These are phyloP conservation scores for Phaeophleospora eucalypticola DNA, from an alignment of 2,329 filamentous ascomycete genomes.

Conservation along the genomic window DNA sequence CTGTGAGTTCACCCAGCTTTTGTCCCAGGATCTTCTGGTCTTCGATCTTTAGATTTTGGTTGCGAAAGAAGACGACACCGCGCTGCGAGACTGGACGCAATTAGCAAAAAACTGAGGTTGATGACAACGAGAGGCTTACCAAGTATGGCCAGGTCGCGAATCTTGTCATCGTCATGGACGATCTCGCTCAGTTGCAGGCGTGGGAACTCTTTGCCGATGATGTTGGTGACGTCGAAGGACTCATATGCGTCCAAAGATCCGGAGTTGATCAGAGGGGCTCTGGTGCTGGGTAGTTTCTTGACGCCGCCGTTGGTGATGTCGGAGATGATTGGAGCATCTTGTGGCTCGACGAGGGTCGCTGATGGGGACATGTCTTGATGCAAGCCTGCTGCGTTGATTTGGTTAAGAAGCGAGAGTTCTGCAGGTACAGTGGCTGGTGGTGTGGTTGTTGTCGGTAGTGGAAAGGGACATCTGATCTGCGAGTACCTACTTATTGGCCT, in stretches of 20 bases:
- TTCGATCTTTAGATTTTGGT: conserved; percentile 52
- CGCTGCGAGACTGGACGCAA: conserved; percentile 57
- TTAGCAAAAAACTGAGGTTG: conserved; percentile 1
- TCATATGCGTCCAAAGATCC: conserved; percentile 44
- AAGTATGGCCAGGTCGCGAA: conserved; percentile 50
- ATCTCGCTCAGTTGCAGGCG: conserved; percentile 35
- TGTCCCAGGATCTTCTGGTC: conserved; percentile 61
- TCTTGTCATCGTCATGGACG: conserved; percentile 35
- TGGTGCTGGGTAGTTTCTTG: too few species aligned
- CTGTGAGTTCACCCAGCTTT: conserved; percentile 56
- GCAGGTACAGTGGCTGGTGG: too few species aligned
- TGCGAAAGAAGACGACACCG: conserved; percentile 66
- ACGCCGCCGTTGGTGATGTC: too few species aligned
- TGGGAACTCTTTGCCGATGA: conserved; percentile 49
- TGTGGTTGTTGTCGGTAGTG: too few species aligned
- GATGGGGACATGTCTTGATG: too few species aligned
- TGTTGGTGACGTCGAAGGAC: conserved; percentile 48
- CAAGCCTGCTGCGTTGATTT: too few species aligned
- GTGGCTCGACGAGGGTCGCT: too few species aligned
- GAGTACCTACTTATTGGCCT: too few species aligned
- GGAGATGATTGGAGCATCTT: too few species aligned
- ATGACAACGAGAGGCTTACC: conserved; percentile 39
- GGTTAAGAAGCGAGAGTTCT: too few species aligned
- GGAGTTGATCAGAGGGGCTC: conserved; percentile 25
- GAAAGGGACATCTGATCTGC: too few species aligned